Conservation (phyloP, 129 eudicot species). For the Chrysanthemum lavandulifolium region DNA sequence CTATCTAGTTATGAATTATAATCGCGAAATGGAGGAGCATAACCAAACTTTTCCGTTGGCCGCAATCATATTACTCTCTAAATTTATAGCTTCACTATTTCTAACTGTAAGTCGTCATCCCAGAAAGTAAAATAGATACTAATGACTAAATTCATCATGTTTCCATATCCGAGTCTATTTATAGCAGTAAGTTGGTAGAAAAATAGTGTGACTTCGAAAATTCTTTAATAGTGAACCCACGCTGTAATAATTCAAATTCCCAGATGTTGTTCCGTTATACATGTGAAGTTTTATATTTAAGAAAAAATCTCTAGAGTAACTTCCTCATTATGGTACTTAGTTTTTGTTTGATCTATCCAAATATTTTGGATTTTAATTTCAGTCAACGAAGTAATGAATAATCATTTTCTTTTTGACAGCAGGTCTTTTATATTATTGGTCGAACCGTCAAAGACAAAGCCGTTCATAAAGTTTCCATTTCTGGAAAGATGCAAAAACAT, state of each 20-base stretch:
- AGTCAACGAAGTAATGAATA: background rate
- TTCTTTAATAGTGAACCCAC: conserved; percentile 16
- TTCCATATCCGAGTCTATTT: background rate
- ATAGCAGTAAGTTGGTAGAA: conserved; percentile 4
- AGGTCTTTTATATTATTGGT: background rate
- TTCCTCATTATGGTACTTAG: background rate
- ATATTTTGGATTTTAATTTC: background rate
- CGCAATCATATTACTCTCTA: background rate
- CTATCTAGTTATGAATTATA: too few relatives aligned
- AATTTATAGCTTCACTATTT: background rate
- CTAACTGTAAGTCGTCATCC: conserved; percentile 2
- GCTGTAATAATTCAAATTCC: background rate
- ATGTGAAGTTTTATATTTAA: background rate
- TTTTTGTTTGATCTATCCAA: conserved; percentile 15
- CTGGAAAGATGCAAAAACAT: conserved; percentile 20
- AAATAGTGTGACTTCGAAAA: background rate
- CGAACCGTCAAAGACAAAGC: background rate
- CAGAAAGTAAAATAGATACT: background rate
- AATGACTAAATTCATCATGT: background rate
- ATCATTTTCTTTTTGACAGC: background rate
- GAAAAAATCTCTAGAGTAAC: conserved; percentile 8
- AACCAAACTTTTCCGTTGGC: background rate
- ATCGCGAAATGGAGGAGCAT: background rate
- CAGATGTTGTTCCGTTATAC: background rate
- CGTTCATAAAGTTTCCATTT: conserved; percentile 9